These are phyloP conservation scores for Diaporthe citrichinensis DNA, from an alignment of 2,329 filamentous ascomycete genomes.

Conservation along the genomic window DNA sequence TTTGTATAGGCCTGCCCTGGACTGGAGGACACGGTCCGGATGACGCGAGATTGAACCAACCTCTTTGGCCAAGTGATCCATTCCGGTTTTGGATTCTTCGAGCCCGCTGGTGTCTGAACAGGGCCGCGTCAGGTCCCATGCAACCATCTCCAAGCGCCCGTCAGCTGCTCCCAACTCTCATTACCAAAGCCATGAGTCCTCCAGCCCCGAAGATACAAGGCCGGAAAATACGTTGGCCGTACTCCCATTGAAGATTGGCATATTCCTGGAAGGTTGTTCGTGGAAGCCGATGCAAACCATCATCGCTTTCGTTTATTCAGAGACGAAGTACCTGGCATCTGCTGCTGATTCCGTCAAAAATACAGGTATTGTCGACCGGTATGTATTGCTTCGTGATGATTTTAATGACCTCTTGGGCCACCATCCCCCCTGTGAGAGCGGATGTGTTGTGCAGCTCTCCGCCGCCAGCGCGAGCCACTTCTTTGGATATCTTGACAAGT, in stretches of 20 bases:
- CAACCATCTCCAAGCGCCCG: constrained; percentile 15
- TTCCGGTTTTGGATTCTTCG: constrained; percentile 2
- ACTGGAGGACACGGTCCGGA: constrained; percentile 36
- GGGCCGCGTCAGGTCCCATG: constrained; percentile 5
- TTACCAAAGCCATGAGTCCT: constrained; percentile 27
- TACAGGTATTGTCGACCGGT: constrained; percentile 78
- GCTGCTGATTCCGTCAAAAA: constrained; percentile 78
- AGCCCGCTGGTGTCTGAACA: constrained; percentile 6
- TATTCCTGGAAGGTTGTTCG: background rate
- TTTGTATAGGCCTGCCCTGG: constrained; percentile 24
- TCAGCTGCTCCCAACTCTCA: constrained; percentile 22
- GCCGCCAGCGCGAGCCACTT: constrained; percentile 82
- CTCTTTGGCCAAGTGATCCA: constrained; percentile 7
- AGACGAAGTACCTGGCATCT: constrained; percentile 71
- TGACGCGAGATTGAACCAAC: constrained; percentile 26
- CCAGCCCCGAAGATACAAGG: constrained; percentile 25
- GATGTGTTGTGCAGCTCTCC: constrained; percentile 95
- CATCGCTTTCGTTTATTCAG: constrained; percentile 50
- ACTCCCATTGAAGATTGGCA: background rate
- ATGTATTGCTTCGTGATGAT: constrained; percentile 82
- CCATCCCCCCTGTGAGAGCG: constrained; percentile 88
- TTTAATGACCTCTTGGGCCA: constrained; percentile 98
- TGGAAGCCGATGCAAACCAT: background rate
- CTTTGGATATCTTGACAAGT: constrained; percentile 69
- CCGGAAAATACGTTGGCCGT: constrained; percentile 1